Conservation (phyloP, 345 rosid species). For the Salix koriyanagi region DNA sequence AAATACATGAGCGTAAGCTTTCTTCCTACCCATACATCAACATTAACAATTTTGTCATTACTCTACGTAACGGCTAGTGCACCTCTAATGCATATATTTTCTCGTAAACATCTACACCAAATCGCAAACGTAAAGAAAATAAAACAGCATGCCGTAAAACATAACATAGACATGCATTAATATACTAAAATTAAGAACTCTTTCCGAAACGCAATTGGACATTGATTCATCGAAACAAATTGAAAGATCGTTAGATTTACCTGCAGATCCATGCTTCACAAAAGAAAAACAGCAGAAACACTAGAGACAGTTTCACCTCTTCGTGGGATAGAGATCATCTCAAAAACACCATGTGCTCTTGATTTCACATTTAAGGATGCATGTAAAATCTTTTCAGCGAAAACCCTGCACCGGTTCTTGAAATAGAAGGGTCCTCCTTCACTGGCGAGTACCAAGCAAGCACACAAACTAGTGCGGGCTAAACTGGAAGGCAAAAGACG, state of each 20-base stretch:
- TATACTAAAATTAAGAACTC: too few species aligned
- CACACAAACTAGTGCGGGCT: too few species aligned
- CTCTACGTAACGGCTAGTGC: slow-evolving; percentile 39
- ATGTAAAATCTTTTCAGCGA: slow-evolving; percentile 28
- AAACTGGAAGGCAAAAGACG: too few species aligned
- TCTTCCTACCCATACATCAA: slow-evolving; percentile 31
- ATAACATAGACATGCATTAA: too few species aligned
- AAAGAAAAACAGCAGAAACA: slow-evolving; percentile 19
- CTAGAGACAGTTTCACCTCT: slow-evolving; percentile 22
- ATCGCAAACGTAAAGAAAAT: too few species aligned
- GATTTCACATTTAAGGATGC: slow-evolving; percentile 28
- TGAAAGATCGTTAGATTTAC: slow-evolving; percentile 49
- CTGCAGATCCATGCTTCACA: slow-evolving; percentile 33
- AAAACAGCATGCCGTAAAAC: too few species aligned
- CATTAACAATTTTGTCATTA: slow-evolving; percentile 40
- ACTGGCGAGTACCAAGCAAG: slow-evolving; percentile 26
- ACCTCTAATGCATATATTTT: too few species aligned
- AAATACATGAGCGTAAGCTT: too few species aligned
- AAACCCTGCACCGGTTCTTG: slow-evolving; percentile 11
- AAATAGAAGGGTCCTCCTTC: slow-evolving; percentile 34
- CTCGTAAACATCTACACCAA: too few species aligned
- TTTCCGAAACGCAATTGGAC: too few species aligned
- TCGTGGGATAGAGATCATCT: slow-evolving; percentile 31
- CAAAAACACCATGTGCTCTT: slow-evolving; percentile 27
- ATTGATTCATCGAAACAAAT: slow-evolving; percentile 61